A percentile compares a stretch with the other conserved stretches of the same genome.
phyloP scores from a whole-genome alignment of 257 asterid genomes.

The Nicotiana paniculata region DNA sequence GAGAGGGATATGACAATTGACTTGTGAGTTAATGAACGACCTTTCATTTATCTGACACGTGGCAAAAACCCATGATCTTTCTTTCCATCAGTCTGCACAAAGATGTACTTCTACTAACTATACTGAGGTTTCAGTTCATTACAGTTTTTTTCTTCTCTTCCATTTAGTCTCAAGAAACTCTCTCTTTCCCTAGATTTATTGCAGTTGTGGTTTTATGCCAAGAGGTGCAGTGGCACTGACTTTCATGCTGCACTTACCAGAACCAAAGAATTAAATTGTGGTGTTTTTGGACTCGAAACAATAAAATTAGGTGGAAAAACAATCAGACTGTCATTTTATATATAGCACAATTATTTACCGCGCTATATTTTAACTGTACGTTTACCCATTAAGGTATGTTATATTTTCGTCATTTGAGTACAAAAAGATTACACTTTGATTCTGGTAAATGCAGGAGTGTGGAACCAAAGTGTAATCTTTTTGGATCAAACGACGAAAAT shows the following conservation, averaged over 20 bases:
- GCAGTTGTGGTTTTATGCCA: background rate
- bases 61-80: slow-evolving; percentile 30
- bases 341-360: no score
- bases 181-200: background rate
- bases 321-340: no score
- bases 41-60: slow-evolving; percentile 30
- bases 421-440: no score
- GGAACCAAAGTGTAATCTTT: background rate
- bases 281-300: no score
- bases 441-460: no score
- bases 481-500: no score
- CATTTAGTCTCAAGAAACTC: background rate
- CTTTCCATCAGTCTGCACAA: slow-evolving; percentile 12
- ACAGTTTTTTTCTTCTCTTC: no score
- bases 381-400: no score
- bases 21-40: slow-evolving; percentile 21
- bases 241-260: slow-evolving; percentile 17
- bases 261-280: no score
- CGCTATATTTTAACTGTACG: no score
- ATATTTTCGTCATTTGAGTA: no score
- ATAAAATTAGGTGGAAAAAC: no score
- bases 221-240: slow-evolving; percentile 29
- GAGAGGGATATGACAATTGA: slow-evolving; percentile 21
- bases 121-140: background rate
- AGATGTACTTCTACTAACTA: background rate